Percentiles rank a stretch among this genome's conserved stretches.
Evolutionary conservation across 2,329 filamentous ascomycete genomes (phyloP).

Genomic region (Exophiala phaeomuriformis): DNA sequence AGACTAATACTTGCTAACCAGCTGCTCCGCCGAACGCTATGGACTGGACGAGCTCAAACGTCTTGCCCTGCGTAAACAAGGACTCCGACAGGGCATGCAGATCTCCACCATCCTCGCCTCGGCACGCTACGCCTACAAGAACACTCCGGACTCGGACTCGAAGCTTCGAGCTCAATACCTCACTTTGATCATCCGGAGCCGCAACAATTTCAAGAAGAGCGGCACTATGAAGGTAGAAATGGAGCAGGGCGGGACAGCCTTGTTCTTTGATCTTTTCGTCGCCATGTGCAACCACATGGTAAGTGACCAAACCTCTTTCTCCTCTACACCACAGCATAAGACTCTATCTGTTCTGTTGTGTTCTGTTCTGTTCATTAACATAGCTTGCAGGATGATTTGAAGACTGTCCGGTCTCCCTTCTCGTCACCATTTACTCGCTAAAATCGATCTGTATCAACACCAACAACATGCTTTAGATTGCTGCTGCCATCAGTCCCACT

Average conservation of each 20-base stretch:
- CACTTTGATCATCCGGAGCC: conserved; percentile 80
- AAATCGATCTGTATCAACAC: conserved; percentile 5
- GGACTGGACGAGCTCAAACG: conserved; percentile 77
- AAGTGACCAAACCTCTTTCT: conserved; percentile 36
- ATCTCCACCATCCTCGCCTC: conserved; percentile 78
- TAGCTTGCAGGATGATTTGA: conserved; percentile 27
- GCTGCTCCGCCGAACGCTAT: conserved; percentile 76
- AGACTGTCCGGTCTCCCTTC: conserved; percentile 25
- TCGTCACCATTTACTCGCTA: conserved; percentile 24
- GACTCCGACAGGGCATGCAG: conserved; percentile 74
- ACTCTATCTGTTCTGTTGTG: conserved; percentile 37
- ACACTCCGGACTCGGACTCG: conserved; percentile 86
- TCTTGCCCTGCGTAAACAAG: conserved; percentile 79
- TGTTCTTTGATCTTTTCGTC: conserved; percentile 92
- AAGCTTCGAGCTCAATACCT: conserved; percentile 86
- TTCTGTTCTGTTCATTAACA: not conserved
- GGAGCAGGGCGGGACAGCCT: conserved; percentile 67
- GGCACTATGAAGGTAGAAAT: conserved; percentile 95
- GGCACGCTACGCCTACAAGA: conserved; percentile 80
- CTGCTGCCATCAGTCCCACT: not conserved
- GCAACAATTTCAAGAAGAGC: conserved; percentile 83
- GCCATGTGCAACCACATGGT: conserved; percentile 85
- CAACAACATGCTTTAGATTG: conserved; percentile 10
- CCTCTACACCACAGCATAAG: conserved; percentile 38
- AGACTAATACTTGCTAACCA: conserved; percentile 23